phyloP scores from a whole-genome alignment of 768 basidiomycete genomes.

The Plicaturopsis crispa region DNA sequence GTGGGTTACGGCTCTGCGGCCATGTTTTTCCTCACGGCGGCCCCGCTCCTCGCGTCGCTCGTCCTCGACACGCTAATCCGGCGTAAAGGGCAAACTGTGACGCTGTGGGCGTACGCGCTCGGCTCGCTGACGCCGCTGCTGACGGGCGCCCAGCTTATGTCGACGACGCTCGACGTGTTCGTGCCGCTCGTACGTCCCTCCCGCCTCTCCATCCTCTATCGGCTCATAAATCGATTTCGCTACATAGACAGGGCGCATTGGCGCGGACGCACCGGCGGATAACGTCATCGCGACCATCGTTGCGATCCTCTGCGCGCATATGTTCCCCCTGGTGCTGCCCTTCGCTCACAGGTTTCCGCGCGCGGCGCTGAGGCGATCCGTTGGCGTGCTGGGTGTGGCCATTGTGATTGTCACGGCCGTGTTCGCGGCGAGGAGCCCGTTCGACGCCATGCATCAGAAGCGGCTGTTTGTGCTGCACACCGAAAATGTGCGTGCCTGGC shows the following conservation, averaged over 20 bases:
- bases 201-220: not conserved
- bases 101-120: conserved; percentile 56
- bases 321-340: conserved; percentile 54
- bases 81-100: conserved; percentile 27
- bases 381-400: conserved; percentile 37
- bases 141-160: conserved; percentile 47
- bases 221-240: conserved; percentile 1
- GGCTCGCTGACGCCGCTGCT: conserved; percentile 50
- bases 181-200: conserved; percentile 66
- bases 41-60: conserved; percentile 52
- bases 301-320: conserved; percentile 44
- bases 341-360: conserved; percentile 69
- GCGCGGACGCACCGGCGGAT: conserved; percentile 79
- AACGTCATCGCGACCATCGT: conserved; percentile 81
- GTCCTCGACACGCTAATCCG: conserved; percentile 37
- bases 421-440: conserved; percentile 55
- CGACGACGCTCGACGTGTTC: conserved; percentile 75
- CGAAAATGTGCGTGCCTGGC: conserved; percentile 60
- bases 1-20: conserved; percentile 71
- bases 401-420: conserved; percentile 48
- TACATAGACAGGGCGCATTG: conserved; percentile 73
- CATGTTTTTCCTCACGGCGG: conserved; percentile 56
- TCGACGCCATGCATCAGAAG: conserved; percentile 84
- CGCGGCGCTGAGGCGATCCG: conserved; percentile 23
- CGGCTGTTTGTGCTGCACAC: conserved; percentile 76